Percentiles rank a stretch among this genome's conserved stretches.
Conservation (phyloP, 768 basidiomycete genomes). For the Agrocybe pediades region DNA sequence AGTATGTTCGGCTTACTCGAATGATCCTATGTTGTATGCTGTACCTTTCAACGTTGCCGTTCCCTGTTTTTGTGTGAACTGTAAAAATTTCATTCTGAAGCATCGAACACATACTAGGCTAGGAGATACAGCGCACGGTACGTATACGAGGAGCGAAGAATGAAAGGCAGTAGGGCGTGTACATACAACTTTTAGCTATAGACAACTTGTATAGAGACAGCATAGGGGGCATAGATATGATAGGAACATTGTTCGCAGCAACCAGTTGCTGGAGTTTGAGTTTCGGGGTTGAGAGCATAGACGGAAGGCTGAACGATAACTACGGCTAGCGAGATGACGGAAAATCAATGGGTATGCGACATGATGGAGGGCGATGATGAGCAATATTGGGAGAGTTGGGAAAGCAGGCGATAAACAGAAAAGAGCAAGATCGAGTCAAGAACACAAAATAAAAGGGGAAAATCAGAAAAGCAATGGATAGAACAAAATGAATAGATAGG, state of each 20-base stretch:
- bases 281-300: constrained; percentile 17
- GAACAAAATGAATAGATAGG: constrained; percentile 17
- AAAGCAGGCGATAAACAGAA: constrained; percentile 7
- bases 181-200: constrained; percentile 3
- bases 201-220: constrained; percentile 16
- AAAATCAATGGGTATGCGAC: constrained; percentile 12
- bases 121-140: constrained; percentile 5
- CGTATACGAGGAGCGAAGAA: neutral
- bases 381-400: constrained; percentile 14
- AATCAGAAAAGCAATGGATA: constrained; percentile 8
- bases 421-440: constrained; percentile 9
- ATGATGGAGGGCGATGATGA: constrained; percentile 12
- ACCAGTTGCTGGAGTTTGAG: constrained; percentile 19
- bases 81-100: neutral
- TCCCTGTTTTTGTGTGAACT: neutral
- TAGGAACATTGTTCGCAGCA: constrained; percentile 22
- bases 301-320: constrained; percentile 10
- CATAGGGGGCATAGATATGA: constrained; percentile 25
- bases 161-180: neutral
- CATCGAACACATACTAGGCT: constrained; percentile 3
- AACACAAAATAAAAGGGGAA: constrained; percentile 8
- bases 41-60: neutral
- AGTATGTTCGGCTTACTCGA: constrained; percentile 68
- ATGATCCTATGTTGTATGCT: constrained; percentile 13
- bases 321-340: constrained; percentile 16